Conservation (phyloP, 1,284 basidiomycete genomes). For the Tylopilus sp. region DNA sequence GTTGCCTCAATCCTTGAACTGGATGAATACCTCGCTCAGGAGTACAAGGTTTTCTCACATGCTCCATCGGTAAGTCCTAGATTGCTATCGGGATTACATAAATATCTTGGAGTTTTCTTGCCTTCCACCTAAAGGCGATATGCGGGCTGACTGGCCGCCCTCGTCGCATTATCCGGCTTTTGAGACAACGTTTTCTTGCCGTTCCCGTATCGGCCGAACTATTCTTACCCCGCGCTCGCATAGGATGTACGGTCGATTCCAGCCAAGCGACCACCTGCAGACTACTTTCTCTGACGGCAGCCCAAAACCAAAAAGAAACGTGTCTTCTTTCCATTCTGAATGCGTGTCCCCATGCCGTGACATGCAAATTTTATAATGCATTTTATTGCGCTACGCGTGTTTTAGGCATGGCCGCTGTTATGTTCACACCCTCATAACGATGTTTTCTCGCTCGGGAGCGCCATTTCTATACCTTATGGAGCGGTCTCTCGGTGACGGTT, state of each 20-base stretch:
- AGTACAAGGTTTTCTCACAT: constrained; percentile 86
- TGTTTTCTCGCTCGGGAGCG: constrained; percentile 23
- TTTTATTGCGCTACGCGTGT: constrained; percentile 22
- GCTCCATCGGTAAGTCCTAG: constrained; percentile 58
- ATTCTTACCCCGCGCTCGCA: constrained; percentile 5
- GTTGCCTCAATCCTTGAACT: constrained; percentile 90
- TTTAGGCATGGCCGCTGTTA: constrained; percentile 25
- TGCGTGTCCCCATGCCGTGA: constrained; percentile 18
- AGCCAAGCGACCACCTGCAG: constrained; percentile 82
- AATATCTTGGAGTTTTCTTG: constrained; percentile 20
- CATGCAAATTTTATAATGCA: constrained; percentile 13
- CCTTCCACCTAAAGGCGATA: constrained; percentile 31
- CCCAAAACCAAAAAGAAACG: constrained; percentile 8
- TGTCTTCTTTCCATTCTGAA: constrained; percentile 19
- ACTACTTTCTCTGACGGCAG: constrained; percentile 64
- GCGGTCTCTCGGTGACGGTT: constrained; percentile 12
- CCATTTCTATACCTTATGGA: constrained; percentile 8
- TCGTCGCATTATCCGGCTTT: background rate
- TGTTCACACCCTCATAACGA: constrained; percentile 23
- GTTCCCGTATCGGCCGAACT: constrained; percentile 3
- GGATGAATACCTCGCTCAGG: constrained; percentile 84
- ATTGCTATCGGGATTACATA: constrained; percentile 7
- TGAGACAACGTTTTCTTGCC: constrained; percentile 1
- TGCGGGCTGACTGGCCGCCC: constrained; percentile 20
- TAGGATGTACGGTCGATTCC: constrained; percentile 84